A percentile compares a stretch with the other conserved stretches of the same genome.
These are phyloP conservation scores for Camellia sinensis DNA, from an alignment of 148 eudicot species.

Conservation along the genomic window DNA sequence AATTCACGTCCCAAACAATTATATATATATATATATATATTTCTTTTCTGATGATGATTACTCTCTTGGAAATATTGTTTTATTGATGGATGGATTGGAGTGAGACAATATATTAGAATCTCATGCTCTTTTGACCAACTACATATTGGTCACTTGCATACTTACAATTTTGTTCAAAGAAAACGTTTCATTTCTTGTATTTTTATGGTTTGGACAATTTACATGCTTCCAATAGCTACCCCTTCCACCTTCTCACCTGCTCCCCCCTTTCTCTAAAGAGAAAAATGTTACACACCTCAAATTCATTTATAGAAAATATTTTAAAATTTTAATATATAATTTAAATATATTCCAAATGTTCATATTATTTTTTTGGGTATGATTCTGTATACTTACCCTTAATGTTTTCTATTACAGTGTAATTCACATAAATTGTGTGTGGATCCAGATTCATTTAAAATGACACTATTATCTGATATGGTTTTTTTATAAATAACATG, in stretches of 20 bases:
- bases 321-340: too few relatives aligned
- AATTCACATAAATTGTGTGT: too few relatives aligned
- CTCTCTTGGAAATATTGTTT: not conserved
- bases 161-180: not conserved
- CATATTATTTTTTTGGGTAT: too few relatives aligned
- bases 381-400: too few relatives aligned
- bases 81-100: not conserved
- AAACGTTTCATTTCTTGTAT: not conserved
- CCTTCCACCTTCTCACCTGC: not conserved
- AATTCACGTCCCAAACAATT: too few relatives aligned
- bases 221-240: conserved; percentile 24
- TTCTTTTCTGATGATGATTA: not conserved
- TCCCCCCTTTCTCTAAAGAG: not conserved
- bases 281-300: too few relatives aligned
- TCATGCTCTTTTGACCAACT: not conserved
- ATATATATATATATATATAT: too few relatives aligned
- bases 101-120: not conserved
- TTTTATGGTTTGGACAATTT: conserved; percentile 2
- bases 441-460: too few relatives aligned
- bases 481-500: conserved; percentile 1
- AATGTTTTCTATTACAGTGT: too few relatives aligned
- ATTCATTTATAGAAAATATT: too few relatives aligned
- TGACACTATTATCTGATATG: not conserved
- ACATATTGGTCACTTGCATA: not conserved
- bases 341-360: too few relatives aligned